Evolutionary conservation across 2,329 filamentous ascomycete species (phyloP), one percentile per base, ranked within the genome.

Genomic region (Penicillium italicum): DNA sequence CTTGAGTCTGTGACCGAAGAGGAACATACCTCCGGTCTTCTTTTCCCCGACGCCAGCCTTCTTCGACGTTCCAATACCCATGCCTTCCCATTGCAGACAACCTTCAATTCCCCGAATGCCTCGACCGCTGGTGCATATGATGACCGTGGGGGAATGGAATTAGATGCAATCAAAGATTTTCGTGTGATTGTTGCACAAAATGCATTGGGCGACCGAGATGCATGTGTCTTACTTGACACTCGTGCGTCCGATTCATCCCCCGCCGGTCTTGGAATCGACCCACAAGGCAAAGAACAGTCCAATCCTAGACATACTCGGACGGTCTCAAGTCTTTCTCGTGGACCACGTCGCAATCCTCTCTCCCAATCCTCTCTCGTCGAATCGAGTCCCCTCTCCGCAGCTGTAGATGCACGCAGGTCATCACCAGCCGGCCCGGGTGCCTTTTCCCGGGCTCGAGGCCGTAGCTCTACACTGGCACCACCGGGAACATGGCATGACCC

Each of bases 1-100:
- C 72, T 77, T 20, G 77, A 79, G 61, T 79, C 77, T 24, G 74
- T 77, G 24, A 79, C 76, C 1, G 77, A 79, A 58, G 77, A 79
- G 61, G 76, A 77, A 58, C 77, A 79, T 60, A 79, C 77, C 5
- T 76, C 76, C 43, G 74, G 75, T 37, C 70, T 79, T 43, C 67
- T 79, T 50, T 79, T 78, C 58, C 77, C 77, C 33, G 76, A 78
- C 64, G 70, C 72, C 38, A 76, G 69, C 55, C 67, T 74, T 14
- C 74, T 75, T 52, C 72, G 73, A 53, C 72, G 69, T 34, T 76
- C 74, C 41, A 70, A 72, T 62, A 70, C 66, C 45, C 70, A 74
- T 61, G 70, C 71, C n/a, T 75, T 72, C 57, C 72, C 72, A 56
- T 66, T 75, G 20, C 76, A 74, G 60, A 71, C 74, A 43, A 71